Evolutionary conservation across 352 stramenopile species (phyloP).

Genomic region (Phytophthora pinifolia): DNA sequence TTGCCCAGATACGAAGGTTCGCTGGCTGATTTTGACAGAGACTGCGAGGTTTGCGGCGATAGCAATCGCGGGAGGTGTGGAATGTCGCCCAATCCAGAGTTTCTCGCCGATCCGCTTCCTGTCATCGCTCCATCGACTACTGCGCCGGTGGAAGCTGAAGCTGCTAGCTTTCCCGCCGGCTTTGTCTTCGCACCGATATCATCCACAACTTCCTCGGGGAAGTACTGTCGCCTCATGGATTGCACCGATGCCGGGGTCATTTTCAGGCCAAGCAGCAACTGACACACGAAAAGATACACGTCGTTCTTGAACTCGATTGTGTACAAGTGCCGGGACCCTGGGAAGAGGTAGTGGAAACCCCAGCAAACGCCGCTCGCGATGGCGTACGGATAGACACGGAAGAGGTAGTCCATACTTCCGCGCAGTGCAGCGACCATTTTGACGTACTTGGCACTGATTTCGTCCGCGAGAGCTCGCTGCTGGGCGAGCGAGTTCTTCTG

Average conservation of each 20-base stretch:
- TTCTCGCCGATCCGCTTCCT: slow-evolving; percentile 10
- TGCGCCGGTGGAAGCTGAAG: slow-evolving; percentile 10
- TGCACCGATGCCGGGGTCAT: slow-evolving; percentile 68
- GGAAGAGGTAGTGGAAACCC: slow-evolving; percentile 89
- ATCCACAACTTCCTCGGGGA: slow-evolving; percentile 77
- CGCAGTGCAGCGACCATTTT: slow-evolving; percentile 75
- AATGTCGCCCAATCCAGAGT: slow-evolving; percentile 12
- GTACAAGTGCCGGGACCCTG: slow-evolving; percentile 87
- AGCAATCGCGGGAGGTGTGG: slow-evolving; percentile 32
- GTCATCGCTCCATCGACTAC: slow-evolving; percentile 5
- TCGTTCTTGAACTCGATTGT: slow-evolving; percentile 78
- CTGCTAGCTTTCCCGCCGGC: slow-evolving; percentile 24
- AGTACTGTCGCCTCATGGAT: slow-evolving; percentile 63
- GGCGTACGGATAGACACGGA: slow-evolving; percentile 88
- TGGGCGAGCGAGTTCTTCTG: slow-evolving; percentile 69
- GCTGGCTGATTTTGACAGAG: slow-evolving; percentile 43
- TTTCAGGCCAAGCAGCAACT: slow-evolving; percentile 69
- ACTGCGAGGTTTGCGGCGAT: slow-evolving; percentile 29
- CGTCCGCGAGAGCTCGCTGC: slow-evolving; percentile 67
- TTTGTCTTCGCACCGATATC: slow-evolving; percentile 46
- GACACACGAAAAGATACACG: slow-evolving; percentile 74
- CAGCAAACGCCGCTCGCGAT: slow-evolving; percentile 78
- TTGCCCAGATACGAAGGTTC: slow-evolving; percentile 56
- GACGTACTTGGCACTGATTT: slow-evolving; percentile 77
- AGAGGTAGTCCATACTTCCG: slow-evolving; percentile 84